Base-by-base conservation (phyloP, 2,329 filamentous ascomycete genomes). In the Lachnum nothofagi region DNA sequence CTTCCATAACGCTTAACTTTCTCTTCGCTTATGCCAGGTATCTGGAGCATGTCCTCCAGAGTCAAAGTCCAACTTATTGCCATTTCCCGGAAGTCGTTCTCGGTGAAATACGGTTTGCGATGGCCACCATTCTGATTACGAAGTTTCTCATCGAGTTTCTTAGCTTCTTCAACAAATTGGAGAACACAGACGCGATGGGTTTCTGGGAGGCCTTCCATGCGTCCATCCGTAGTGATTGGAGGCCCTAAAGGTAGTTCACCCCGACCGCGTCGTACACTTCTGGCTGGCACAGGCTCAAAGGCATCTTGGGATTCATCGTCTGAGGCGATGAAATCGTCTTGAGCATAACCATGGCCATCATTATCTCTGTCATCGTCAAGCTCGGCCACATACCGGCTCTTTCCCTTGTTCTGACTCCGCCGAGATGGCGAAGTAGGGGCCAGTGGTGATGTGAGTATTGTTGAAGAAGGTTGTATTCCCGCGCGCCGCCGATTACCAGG, bases 1-100 rank as follows among this genome's bases (percentile, higher is more conserved):
- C 67, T 69, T 6, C 86, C 86, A 61, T 83, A 81, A 2, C 72
- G 70, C 38, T 72, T 63, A 20, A 89, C 83, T 61, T 81, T 84
- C 22, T 81, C 78, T 1, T 64, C 55, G 46, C 84, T 76, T 49
- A 91, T 83, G 8, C 76, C 78, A 0, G 75, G 74, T 42, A 91
- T 85, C 7, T 67, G 66, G 25, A 68, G 70, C 80, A 93, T 86
- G 49, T 80, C 71, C 14, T 78, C 75, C 8, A 80, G 60, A 7
- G 73, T 79, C 6, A 71, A 73, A 1, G 86, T 86, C 73, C 86
- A 85, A 27, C 73, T 68, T 42, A 89, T 79, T 10, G 79, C 83
- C 85, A 93, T 91, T 57, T 85, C 78, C 29, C 83, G 79, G 43
- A 90, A 75, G 12, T 88, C 75, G 19, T 73, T 74, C 52, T 89